Conservation (phyloP, 2,329 filamentous ascomycete genomes). For the Bipolaris sorokiniana region DNA sequence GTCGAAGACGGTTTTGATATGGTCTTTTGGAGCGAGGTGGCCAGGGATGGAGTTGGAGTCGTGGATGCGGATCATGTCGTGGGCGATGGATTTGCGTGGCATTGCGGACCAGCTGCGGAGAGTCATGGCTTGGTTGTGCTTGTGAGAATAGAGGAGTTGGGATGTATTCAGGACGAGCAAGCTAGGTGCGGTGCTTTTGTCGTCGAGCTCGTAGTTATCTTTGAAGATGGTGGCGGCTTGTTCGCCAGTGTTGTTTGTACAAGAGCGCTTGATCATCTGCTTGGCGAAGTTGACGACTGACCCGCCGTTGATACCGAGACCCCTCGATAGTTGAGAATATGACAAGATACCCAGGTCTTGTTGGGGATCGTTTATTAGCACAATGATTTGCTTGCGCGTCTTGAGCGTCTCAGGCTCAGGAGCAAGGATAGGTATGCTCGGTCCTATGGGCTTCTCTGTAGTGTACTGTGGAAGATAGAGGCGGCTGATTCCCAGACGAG, state of each 20-base stretch:
- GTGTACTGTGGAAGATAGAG: constrained; percentile 66
- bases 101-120: constrained; percentile 62
- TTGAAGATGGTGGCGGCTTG: constrained; percentile 21
- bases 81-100: constrained; percentile 66
- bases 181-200: constrained; percentile 53
- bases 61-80: constrained; percentile 61
- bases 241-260: constrained; percentile 7
- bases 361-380: constrained; percentile 79
- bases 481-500: constrained; percentile 64
- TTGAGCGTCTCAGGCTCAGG: constrained; percentile 60
- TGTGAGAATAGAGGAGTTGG: constrained; percentile 77
- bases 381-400: constrained; percentile 66
- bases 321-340: constrained; percentile 68
- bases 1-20: constrained; percentile 72
- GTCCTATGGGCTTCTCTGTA: constrained; percentile 47
- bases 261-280: constrained; percentile 48
- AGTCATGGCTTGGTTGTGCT: constrained; percentile 66
- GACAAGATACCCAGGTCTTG: constrained; percentile 79
- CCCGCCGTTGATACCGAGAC: constrained; percentile 72
- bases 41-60: constrained; percentile 66
- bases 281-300: constrained; percentile 70
- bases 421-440: constrained; percentile 73
- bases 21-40: constrained; percentile 63
- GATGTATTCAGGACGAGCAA: constrained; percentile 80
- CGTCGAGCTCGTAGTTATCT: constrained; percentile 28